These are phyloP conservation scores for Saccharomycopsis microspora DNA, from an alignment of 805 yeast genomes.

Conservation along the genomic window DNA sequence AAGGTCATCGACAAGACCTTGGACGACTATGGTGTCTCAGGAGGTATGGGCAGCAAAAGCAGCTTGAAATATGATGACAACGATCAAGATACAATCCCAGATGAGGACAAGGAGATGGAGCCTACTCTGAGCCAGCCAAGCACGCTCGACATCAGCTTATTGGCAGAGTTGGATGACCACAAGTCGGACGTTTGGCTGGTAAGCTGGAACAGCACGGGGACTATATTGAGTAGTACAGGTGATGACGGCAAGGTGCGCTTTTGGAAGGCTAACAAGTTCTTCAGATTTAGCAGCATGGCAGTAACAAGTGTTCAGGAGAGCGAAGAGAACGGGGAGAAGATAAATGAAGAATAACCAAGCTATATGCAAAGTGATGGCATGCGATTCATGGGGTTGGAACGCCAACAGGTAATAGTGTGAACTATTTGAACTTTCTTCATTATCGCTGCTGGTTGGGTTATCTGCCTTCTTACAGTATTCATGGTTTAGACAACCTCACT, in stretches of 20 bases:
- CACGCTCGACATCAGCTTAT: constrained; percentile 10
- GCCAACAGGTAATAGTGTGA: too few species aligned
- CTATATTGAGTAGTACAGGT: constrained; percentile 85
- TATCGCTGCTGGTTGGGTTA: not conserved
- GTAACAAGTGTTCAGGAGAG: constrained; percentile 43
- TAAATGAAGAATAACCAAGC: not conserved
- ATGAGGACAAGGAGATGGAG: not conserved
- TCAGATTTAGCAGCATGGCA: constrained; percentile 86
- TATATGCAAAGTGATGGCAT: too few species aligned
- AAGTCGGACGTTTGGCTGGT: constrained; percentile 93
- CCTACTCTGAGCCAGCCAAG: not conserved
- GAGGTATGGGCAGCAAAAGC: constrained; percentile 9
- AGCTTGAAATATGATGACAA: constrained; percentile 5
- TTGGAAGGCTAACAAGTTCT: constrained; percentile 83
- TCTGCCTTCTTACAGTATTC: too few species aligned
- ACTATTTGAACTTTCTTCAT: not conserved
- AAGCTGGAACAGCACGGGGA: constrained; percentile 89
- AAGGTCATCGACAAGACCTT: constrained; percentile 41
- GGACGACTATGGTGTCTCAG: constrained; percentile 8
- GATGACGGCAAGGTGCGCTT: constrained; percentile 88
- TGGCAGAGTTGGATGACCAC: constrained; percentile 67
- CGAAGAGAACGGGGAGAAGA: not conserved
- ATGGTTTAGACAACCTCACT: too few species aligned
- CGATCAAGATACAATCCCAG: not conserved
- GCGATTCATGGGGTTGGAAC: too few species aligned